Percentiles rank a stretch among this genome's conserved stretches.
phyloP scores from a whole-genome alignment of 768 basidiomycete species.

The Russula virescens region DNA sequence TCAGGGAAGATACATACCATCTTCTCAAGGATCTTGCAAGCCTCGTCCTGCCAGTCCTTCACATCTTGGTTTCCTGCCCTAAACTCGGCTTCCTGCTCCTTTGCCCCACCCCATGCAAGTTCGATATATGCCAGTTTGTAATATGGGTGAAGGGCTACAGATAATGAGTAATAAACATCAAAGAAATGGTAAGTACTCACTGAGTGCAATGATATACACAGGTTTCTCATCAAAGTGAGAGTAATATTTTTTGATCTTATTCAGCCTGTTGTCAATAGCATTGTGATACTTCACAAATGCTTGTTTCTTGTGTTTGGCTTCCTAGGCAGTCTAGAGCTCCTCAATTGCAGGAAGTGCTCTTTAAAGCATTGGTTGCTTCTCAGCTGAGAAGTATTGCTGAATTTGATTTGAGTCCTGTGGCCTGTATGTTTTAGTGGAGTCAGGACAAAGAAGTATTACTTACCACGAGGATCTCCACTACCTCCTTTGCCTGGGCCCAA shows the following conservation, averaged over 20 bases:
- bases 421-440: too few relatives aligned
- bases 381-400: constrained; percentile 30
- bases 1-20: constrained; percentile 3
- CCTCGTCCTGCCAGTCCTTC: constrained; percentile 11
- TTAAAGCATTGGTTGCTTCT: constrained; percentile 28
- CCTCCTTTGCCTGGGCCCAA: background rate
- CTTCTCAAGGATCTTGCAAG: constrained; percentile 11
- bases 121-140: too few relatives aligned
- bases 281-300: constrained; percentile 23
- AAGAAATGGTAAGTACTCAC: constrained; percentile 22
- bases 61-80: constrained; percentile 4
- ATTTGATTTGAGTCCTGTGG: constrained; percentile 27
- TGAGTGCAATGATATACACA: constrained; percentile 26
- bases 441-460: background rate
- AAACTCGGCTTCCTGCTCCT: too few relatives aligned
- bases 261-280: constrained; percentile 19
- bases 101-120: too few relatives aligned
- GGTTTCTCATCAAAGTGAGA: constrained; percentile 18
- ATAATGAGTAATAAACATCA: background rate
- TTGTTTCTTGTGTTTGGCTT: constrained; percentile 23
- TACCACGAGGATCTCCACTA: background rate
- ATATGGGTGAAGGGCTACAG: background rate
- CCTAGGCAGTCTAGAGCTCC: constrained; percentile 28
- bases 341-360: constrained; percentile 29
- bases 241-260: constrained; percentile 29